Base-by-base conservation (phyloP, 208 protist species). In the Sergeia podlipaevii region DNA sequence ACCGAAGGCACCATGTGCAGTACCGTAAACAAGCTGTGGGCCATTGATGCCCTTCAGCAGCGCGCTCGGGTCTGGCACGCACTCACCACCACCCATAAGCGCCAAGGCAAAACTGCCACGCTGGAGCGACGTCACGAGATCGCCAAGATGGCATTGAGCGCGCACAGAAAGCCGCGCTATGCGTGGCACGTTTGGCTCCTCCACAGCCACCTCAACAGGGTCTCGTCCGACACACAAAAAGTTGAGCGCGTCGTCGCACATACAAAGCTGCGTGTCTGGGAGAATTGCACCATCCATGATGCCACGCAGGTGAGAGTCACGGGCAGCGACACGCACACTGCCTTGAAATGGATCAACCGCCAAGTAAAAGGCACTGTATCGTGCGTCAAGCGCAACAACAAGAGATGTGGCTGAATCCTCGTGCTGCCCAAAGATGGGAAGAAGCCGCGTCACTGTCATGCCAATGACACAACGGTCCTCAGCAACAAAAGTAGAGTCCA, bases 171-270 rank as follows among this genome's bases (percentile, higher is more conserved):
- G 65, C 52, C 42, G 61, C 15, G 44, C 17, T 37, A 21, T 45
- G 24, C 15, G 47, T 28, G 21, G 1, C 47, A 49, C 34, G 30
- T 17, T 39, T 24, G 34, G 54, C 36, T 55, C 49, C 0, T 51
- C 41, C 44, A 38, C 59, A 4, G 34, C 38, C 32, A 33, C 41
- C 55, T 63, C 48, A 43, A 54, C 48, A 32, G 39, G 21, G 15
- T 28, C 1, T 4, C 68, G 65, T 6, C 50, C 69, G 21, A 85
- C 46, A 23, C 44, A 65, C 43, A 85, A 65, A 64, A 81, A 78
- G 67, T 93, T 93, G 3, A 86, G 55, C 42, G 56, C 68, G 54
- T 90, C 81, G 59, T 95, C 87, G 17, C 56, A 80, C 38, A 91
- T 54, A 51, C 68, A 80, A 8, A 89, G 51, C 33, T 65, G 44